Evolutionary conservation across 768 basidiomycete species (phyloP).

Genomic region (Panus rudis): DNA sequence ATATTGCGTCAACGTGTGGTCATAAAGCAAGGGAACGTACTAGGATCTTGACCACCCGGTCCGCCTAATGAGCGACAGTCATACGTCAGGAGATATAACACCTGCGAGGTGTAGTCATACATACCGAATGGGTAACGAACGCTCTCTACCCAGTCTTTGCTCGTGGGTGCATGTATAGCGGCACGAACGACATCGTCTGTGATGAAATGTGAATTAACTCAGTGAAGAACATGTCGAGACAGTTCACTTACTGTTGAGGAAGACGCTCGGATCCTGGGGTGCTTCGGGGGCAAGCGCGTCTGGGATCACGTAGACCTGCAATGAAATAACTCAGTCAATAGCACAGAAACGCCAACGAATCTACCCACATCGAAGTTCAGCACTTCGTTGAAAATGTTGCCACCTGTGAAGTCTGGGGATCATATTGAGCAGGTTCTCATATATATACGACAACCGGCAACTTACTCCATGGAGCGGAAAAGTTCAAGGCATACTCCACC

Average conservation of each 20-base stretch:
- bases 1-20: background rate
- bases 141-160: constrained; percentile 36
- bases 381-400: background rate
- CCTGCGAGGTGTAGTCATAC: constrained; percentile 28
- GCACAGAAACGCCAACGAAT: background rate
- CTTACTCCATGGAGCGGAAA: constrained; percentile 53
- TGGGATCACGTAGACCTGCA: constrained; percentile 21
- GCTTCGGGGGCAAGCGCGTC: constrained; percentile 40
- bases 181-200: background rate
- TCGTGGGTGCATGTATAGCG: constrained; percentile 65
- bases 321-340: background rate
- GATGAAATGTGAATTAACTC: background rate
- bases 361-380: constrained; percentile 8
- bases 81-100: background rate
- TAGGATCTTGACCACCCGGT: constrained; percentile 7
- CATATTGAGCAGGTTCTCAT: background rate
- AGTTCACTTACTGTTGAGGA: constrained; percentile 49
- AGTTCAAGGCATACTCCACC: constrained; percentile 68
- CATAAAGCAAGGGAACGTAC: constrained; percentile 12
- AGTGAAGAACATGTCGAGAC: background rate
- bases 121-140: constrained; percentile 17
- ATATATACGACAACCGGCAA: background rate
- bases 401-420: background rate
- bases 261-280: constrained; percentile 43
- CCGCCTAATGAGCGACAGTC: background rate